Base-by-base conservation (phyloP, 495 filamentous ascomycete genomes). In the Annulohypoxylon moriforme region DNA sequence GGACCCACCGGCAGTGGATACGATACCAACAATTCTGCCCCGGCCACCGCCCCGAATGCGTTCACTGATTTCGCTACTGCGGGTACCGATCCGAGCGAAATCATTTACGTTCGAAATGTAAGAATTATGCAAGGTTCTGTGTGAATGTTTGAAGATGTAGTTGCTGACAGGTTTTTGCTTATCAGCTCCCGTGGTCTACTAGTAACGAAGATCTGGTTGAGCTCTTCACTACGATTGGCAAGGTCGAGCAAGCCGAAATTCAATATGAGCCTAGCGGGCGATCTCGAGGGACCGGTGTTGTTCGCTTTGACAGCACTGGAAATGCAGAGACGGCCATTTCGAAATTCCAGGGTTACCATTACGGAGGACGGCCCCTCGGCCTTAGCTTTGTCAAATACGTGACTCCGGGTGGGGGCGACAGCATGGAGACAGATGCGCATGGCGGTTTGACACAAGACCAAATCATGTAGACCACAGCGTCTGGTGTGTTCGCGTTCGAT, bases 341-440 rank as follows among this genome's bases (percentile, higher is more conserved):
- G 75, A 99, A 98, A 77, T 99, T 99, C 84, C 93, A 94, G 71
- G 94, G 94, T 57, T 99, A 99, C 76, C 92, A 97, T 77, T 99
- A 99, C 77, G 96, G 96, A 69, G 96, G 95, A 44, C 92, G 96
- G 68, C 96, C 96, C 67, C 89, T 99, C 58, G 93, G 94, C 29
- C 87, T 99, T 64, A 92, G 88, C 73, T 98, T 91, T 79, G 94
- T 97, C 81, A 94, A 94, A 78, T 98, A 98, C 80, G 81, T 90
- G 75, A 93, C 88, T 71, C 84, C 86, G 0, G 86, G 83, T 29
- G 81, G 83, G 62, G 88, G 87, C 16, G 93, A 94, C 73, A 86
- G 83, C 69, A 97, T 96, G 92, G 94, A 97, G 72, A 92, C 88
- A 31, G 91, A 96, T 71, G 83, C 87, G n/a, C 89, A 92, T 18